A percentile compares a stretch with the other conserved stretches of the same genome.
phyloP scores from a whole-genome alignment of 202 grass and related monocot species.

The Setaria viridis region DNA sequence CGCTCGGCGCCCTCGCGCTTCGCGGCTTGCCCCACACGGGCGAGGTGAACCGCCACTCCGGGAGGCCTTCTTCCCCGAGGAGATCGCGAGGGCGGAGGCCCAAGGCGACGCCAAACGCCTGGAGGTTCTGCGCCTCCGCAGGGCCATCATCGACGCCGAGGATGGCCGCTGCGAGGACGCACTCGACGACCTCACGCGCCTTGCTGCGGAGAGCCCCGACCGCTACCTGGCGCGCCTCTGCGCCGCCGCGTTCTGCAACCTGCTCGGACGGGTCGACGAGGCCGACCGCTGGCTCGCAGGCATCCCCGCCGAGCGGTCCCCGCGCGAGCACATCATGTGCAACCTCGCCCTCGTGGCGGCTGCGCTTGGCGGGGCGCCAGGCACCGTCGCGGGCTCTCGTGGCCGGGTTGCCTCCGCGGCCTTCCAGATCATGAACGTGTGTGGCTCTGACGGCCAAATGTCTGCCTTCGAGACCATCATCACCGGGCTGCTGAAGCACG shows the following conservation, averaged over 20 bases:
- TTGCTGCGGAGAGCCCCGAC: background rate
- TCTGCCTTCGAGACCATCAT: background rate
- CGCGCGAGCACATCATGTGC: background rate
- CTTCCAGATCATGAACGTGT: background rate
- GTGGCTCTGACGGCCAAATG: background rate
- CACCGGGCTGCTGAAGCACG: background rate
- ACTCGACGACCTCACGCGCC: background rate
- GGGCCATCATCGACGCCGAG: background rate
- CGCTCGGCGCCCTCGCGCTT: background rate
- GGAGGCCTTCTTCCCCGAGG: no score
- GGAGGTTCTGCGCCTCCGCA: background rate
- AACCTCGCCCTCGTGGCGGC: background rate
- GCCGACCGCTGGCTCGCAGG: background rate
- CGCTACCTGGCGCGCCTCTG: background rate
- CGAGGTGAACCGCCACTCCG: background rate
- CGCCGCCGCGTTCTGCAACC: slow-evolving; percentile 2
- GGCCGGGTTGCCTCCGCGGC: background rate
- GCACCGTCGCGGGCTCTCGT: no score
- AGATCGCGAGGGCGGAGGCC: background rate
- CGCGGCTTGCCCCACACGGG: background rate
- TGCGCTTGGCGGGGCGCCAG: background rate
- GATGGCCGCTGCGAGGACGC: slow-evolving; percentile 18
- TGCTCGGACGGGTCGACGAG: slow-evolving; percentile 1
- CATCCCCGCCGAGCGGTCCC: background rate
- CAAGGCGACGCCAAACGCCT: background rate